A percentile compares a stretch with the other conserved stretches of the same genome.
Conservation (phyloP, 768 basidiomycete genomes). For the Podaxis sp. region DNA sequence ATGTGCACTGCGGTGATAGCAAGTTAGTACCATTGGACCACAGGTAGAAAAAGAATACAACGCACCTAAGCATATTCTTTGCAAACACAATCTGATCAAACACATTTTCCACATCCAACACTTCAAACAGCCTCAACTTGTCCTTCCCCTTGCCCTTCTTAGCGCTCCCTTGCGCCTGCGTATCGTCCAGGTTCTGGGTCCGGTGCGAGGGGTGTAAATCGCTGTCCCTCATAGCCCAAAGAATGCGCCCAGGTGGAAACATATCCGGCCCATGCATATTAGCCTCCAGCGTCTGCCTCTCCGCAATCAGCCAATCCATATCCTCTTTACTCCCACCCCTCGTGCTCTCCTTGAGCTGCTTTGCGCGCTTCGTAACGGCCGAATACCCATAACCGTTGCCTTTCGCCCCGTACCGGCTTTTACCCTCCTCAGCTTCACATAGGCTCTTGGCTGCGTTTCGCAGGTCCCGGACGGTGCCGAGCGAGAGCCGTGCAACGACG, state of each 20-base stretch:
- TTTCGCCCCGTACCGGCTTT: conserved; percentile 3
- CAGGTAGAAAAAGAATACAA: neutral
- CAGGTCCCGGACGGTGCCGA: conserved; percentile 75
- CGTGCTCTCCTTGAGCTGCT: conserved; percentile 53
- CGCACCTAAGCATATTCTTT: conserved; percentile 73
- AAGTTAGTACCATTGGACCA: neutral
- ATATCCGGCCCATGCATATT: conserved; percentile 74
- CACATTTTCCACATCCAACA: conserved; percentile 69
- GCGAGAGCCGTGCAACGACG: conserved; percentile 70
- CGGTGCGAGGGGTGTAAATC: conserved; percentile 62
- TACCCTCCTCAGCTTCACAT: conserved; percentile 58
- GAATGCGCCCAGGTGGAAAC: conserved; percentile 72
- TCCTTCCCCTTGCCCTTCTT: conserved; percentile 23
- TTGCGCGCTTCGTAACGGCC: conserved; percentile 43
- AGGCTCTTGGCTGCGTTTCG: conserved; percentile 74
- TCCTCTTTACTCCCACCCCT: conserved; percentile 42
- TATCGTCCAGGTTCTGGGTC: conserved; percentile 1
- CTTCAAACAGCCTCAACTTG: conserved; percentile 71
- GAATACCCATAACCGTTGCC: conserved; percentile 46
- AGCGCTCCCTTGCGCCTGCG: neutral
- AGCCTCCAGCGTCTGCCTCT: conserved; percentile 80
- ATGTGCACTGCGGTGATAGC: conserved; percentile 48
- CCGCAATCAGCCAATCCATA: conserved; percentile 64
- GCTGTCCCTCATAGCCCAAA: conserved; percentile 75
- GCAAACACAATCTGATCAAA: conserved; percentile 82